Evolutionary conservation across 495 filamentous ascomycete species (phyloP).

Genomic region (Beverwykella pulmonaria): DNA sequence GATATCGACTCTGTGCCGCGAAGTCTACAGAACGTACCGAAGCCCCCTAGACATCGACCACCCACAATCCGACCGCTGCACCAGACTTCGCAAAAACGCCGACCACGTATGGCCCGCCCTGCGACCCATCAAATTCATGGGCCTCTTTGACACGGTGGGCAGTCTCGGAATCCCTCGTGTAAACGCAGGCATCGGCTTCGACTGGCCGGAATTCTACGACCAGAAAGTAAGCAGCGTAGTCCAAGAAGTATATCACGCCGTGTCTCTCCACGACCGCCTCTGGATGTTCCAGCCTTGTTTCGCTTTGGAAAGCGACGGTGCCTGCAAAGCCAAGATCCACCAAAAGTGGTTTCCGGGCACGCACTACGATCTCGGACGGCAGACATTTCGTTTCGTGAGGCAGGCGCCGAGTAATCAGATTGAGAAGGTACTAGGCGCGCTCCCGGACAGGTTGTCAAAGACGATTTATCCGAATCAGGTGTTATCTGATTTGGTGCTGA

Average conservation of each 20-base stretch:
- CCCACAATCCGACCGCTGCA: conserved; percentile 1
- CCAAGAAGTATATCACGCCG: conserved; percentile 27
- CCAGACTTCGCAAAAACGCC: neutral
- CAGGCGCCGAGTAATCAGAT: conserved; percentile 14
- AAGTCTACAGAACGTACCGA: conserved; percentile 32
- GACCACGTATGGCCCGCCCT: conserved; percentile 8
- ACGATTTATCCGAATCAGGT: conserved; percentile 30
- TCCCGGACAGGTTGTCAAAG: conserved; percentile 13
- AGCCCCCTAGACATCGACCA: conserved; percentile 27
- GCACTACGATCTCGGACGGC: conserved; percentile 33
- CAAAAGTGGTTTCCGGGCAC: conserved; percentile 31
- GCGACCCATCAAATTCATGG: conserved; percentile 20
- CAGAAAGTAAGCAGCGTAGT: conserved; percentile 25
- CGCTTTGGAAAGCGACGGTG: conserved; percentile 6
- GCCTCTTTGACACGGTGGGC: conserved; percentile 25
- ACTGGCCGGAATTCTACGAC: conserved; percentile 37
- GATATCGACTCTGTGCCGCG: conserved; percentile 15
- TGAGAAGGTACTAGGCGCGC: conserved; percentile 14
- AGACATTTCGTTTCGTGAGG: conserved; percentile 28
- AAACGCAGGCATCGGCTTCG: conserved; percentile 30
- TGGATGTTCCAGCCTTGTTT: conserved; percentile 36
- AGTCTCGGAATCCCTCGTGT: conserved; percentile 29
- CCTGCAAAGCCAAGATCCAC: conserved; percentile 5
- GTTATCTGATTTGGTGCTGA: conserved; percentile 13
- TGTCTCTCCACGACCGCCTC: conserved; percentile 25